A percentile compares a stretch with the other conserved stretches of the same genome.
These are phyloP conservation scores for Bacidia gigantensis DNA, from an alignment of 495 filamentous ascomycete genomes.

Conservation along the genomic window DNA sequence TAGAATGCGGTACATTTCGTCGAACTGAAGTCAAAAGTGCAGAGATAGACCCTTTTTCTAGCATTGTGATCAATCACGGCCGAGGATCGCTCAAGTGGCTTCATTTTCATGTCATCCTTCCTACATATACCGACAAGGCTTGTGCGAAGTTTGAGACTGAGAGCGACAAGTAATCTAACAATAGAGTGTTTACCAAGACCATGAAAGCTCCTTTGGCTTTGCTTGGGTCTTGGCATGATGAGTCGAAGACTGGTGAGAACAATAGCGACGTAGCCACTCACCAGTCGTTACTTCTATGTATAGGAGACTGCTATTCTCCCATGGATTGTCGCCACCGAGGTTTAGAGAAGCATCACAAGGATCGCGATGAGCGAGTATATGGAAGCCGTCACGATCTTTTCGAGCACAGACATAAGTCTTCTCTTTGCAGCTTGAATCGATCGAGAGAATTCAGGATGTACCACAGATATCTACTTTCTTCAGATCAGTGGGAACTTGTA, in stretches of 20 bases:
- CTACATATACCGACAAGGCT: not conserved
- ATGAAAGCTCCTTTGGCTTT: not conserved
- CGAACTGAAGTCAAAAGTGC: not conserved
- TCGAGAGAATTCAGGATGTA: not conserved
- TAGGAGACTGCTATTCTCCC: not conserved
- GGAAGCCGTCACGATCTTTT: not conserved
- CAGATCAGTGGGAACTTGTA: not conserved
- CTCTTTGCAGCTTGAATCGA: not conserved
- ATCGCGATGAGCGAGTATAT: not conserved
- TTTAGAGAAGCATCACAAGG: not conserved
- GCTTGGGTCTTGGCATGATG: not conserved
- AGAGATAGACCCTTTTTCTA: not conserved
- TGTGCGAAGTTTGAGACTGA: constrained; percentile 7
- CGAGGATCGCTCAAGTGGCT: not conserved
- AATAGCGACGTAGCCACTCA: not conserved
- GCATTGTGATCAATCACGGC: not conserved
- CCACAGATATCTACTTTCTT: not conserved
- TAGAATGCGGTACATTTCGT: not conserved
- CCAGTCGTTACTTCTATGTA: not conserved
- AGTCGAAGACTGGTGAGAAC: not conserved
- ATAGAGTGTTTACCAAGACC: constrained; percentile 3
- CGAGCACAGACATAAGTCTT: constrained; percentile 5
- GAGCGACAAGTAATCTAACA: constrained; percentile 1
- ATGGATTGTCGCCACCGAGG: not conserved
- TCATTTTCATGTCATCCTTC: constrained; percentile 3